Conservation (phyloP, 768 basidiomycete species). For the Rossbeevera mucosa region DNA sequence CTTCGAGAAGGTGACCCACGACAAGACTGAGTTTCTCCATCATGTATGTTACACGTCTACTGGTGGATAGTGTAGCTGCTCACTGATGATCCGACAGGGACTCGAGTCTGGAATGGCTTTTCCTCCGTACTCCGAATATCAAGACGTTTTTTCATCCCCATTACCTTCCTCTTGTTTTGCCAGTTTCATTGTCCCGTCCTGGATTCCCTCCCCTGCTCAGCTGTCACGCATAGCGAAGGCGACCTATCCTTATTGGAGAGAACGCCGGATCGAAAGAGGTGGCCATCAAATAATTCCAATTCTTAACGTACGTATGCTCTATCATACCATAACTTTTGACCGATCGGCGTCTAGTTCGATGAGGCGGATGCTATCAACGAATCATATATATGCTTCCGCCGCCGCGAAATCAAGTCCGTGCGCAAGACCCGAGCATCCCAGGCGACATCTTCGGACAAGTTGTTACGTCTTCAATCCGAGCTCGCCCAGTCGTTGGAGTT, state of each 20-base stretch:
- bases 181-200: slow-evolving; percentile 58
- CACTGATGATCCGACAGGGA: slow-evolving; percentile 34
- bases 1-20: slow-evolving; percentile 87
- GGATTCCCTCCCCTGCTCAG: slow-evolving; percentile 59
- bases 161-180: slow-evolving; percentile 65
- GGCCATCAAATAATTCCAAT: slow-evolving; percentile 84
- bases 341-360: slow-evolving; percentile 53
- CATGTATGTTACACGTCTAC: slow-evolving; percentile 51
- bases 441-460: slow-evolving; percentile 82
- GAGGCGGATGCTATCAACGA: slow-evolving; percentile 87
- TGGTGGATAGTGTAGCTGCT: neutral
- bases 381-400: slow-evolving; percentile 95
- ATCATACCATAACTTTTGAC: neutral
- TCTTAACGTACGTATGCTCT: slow-evolving; percentile 64
- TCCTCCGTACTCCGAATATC: slow-evolving; percentile 70
- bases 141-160: slow-evolving; percentile 58
- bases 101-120: slow-evolving; percentile 65
- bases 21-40: slow-evolving; percentile 85
- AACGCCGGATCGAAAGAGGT: slow-evolving; percentile 70
- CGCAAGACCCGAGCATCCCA: slow-evolving; percentile 94
- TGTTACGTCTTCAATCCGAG: slow-evolving; percentile 76
- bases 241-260: slow-evolving; percentile 88
- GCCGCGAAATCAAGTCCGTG: slow-evolving; percentile 89
- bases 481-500: slow-evolving; percentile 69
- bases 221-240: slow-evolving; percentile 66